Evolutionary conservation across 1,284 basidiomycete genomes (phyloP).

Genomic region (Caloboletus firmus): DNA sequence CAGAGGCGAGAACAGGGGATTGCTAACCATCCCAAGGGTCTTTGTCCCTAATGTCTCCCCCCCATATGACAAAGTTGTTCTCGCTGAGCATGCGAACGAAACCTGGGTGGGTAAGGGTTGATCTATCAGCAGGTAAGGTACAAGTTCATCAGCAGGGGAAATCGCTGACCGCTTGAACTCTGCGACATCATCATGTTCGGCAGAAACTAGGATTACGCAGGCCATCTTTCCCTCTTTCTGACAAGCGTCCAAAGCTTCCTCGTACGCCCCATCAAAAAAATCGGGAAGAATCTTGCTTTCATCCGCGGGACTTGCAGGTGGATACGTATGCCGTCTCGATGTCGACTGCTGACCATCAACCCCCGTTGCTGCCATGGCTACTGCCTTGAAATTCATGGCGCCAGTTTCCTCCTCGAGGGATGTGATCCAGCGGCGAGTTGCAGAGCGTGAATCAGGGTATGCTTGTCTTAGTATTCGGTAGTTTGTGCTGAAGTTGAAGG

Average conservation of each 20-base stretch:
- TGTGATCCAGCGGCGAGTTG: conserved; percentile 71
- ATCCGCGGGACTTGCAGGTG: conserved; percentile 32
- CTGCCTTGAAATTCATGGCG: conserved; percentile 52
- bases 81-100: conserved; percentile 58
- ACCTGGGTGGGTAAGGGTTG: conserved; percentile 72
- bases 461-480: conserved; percentile 41
- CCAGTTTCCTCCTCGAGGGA: conserved; percentile 81
- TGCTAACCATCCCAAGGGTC: conserved; percentile 82
- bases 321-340: conserved; percentile 27
- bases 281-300: conserved; percentile 64
- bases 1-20: neutral
- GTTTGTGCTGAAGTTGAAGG: conserved; percentile 43
- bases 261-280: conserved; percentile 82
- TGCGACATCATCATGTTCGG: conserved; percentile 86
- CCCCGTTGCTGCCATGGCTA: conserved; percentile 42
- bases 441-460: conserved; percentile 44
- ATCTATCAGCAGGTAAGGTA: conserved; percentile 42
- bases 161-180: conserved; percentile 75
- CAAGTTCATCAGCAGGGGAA: neutral
- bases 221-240: conserved; percentile 74
- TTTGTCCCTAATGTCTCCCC: conserved; percentile 73
- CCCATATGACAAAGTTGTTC: conserved; percentile 70
- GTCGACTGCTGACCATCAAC: conserved; percentile 28
- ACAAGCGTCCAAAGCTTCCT: conserved; percentile 70
- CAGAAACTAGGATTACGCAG: conserved; percentile 83